phyloP scores from a whole-genome alignment of 495 filamentous ascomycete species.

The Talaromyces thailandensis region DNA sequence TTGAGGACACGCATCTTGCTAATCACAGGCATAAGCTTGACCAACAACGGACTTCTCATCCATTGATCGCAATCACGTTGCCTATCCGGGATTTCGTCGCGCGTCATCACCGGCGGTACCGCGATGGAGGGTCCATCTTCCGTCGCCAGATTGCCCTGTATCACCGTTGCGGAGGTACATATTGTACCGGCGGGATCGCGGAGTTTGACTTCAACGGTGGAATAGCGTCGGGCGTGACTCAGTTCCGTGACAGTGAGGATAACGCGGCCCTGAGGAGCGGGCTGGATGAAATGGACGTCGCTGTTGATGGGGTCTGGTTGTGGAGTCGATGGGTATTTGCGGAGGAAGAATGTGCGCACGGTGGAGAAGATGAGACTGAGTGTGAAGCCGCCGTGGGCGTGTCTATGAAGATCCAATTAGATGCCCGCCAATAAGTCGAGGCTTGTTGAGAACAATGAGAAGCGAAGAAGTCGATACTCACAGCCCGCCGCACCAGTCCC shows the following conservation, averaged over 20 bases:
- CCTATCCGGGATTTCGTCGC: not conserved
- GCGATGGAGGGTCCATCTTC: not conserved
- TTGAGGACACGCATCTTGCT: not conserved
- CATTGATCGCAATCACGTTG: not conserved
- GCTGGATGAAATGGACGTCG: slow-evolving; percentile 1
- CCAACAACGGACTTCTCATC: not conserved
- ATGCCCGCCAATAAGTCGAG: not conserved
- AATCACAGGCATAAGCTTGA: slow-evolving; percentile 3
- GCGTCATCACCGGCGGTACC: not conserved
- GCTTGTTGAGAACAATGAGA: not conserved
- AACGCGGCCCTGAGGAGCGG: not conserved
- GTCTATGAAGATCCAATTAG: not conserved
- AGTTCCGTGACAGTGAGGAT: not conserved
- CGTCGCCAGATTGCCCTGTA: slow-evolving; percentile 3
- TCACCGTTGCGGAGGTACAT: slow-evolving; percentile 1
- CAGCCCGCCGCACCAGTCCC: slow-evolving; percentile 5
- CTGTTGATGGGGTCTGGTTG: slow-evolving; percentile 5
- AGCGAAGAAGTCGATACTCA: not conserved
- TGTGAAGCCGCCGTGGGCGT: slow-evolving; percentile 4
- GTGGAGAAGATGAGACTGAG: slow-evolving; percentile 2
- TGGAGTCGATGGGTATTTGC: slow-evolving; percentile 2
- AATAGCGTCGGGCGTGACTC: slow-evolving; percentile 3
- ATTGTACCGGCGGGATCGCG: not conserved
- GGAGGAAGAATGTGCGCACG: not conserved
- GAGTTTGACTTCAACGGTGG: slow-evolving; percentile 1